Base-by-base conservation (phyloP, 1,139 yeast genomes). In the Candida glucosophila region DNA sequence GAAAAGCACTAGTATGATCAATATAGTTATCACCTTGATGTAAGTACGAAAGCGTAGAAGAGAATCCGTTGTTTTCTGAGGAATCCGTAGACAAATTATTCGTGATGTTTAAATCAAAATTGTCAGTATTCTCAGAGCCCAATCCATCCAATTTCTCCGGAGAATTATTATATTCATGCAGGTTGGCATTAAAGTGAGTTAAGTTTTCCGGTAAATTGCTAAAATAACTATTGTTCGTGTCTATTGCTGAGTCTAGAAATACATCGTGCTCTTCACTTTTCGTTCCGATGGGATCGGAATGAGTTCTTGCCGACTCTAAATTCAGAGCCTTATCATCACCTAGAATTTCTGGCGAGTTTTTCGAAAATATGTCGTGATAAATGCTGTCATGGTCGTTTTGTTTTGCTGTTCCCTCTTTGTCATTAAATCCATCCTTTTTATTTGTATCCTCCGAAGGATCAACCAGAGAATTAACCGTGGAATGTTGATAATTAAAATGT, bases 11-110 rank as follows among this genome's bases (percentile, higher is more conserved):
- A 27, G 36, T 39, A 29, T 44, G 54, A 33, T 54, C 59, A 19
- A 54, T 52, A 29, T 49, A 53, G 19, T 44, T 44, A 22, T 55
- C 51, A 22, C 41, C 43, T n/a, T 40, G 45, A 20, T 31, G 36
- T 20, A 33, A 33, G 21, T 17, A 28, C 15, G 34, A 28, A 12
- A 28, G 27, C 5, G 37, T 17, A 6, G 40, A 26, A 13, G 31
- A 21, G n/a, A n/a, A n/a, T n/a, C n/a, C n/a, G 12, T 29, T 27
- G 15, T 31, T 31, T 16, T 28, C 22, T 7, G 29, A 25, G 9
- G 26, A 20, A 23, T 24, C 26, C 16, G 25, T 26, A n/a, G 30
- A 20, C 20, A 18, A 25, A 11, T 27, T 27, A 11, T 19, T n/a
- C n/a, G 18, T 11, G 9, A 5, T 12, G 12, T 20, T 20, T 6